A percentile compares a stretch with the other conserved stretches of the same genome.
Evolutionary conservation across 1,284 basidiomycete genomes (phyloP).

Genomic region (Sphaerobolus stellatus): DNA sequence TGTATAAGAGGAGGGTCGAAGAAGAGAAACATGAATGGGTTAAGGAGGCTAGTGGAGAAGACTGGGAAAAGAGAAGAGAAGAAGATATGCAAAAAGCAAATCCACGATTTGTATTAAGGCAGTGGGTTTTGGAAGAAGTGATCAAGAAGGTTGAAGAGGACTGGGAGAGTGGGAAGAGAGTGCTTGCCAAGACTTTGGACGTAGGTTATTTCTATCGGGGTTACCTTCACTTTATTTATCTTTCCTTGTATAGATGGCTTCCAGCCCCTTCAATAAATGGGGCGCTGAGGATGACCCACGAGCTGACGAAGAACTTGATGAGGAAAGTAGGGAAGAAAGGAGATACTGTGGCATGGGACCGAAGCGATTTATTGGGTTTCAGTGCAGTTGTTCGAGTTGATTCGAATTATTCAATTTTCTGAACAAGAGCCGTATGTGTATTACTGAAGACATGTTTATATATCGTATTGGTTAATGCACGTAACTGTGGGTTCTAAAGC

Average conservation of each 20-base stretch:
- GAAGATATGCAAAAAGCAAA: slow-evolving; percentile 57
- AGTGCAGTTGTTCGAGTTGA: slow-evolving; percentile 89
- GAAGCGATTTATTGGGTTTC: slow-evolving; percentile 79
- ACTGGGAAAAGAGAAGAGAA: slow-evolving; percentile 29
- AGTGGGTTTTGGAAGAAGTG: slow-evolving; percentile 92
- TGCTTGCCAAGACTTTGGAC: slow-evolving; percentile 74
- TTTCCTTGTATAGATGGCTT: slow-evolving; percentile 63
- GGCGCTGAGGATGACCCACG: slow-evolving; percentile 56
- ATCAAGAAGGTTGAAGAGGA: slow-evolving; percentile 72
- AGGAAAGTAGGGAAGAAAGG: slow-evolving; percentile 70
- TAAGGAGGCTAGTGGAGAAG: slow-evolving; percentile 19
- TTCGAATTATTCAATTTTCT: no score
- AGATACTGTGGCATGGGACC: slow-evolving; percentile 79
- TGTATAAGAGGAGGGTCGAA: slow-evolving; percentile 61
- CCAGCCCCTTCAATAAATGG: slow-evolving; percentile 76
- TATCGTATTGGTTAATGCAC: no score
- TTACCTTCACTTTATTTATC: slow-evolving; percentile 15
- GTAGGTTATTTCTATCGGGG: slow-evolving; percentile 39
- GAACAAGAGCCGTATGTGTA: no score
- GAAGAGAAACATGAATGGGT: slow-evolving; percentile 50
- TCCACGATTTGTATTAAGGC: slow-evolving; percentile 85
- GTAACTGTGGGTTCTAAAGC: no score
- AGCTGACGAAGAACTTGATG: slow-evolving; percentile 43
- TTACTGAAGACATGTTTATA: no score
- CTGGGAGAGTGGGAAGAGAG: slow-evolving; percentile 52